phyloP scores from a whole-genome alignment of 2,329 filamentous ascomycete genomes.

The Apiospora kogelbergensis region DNA sequence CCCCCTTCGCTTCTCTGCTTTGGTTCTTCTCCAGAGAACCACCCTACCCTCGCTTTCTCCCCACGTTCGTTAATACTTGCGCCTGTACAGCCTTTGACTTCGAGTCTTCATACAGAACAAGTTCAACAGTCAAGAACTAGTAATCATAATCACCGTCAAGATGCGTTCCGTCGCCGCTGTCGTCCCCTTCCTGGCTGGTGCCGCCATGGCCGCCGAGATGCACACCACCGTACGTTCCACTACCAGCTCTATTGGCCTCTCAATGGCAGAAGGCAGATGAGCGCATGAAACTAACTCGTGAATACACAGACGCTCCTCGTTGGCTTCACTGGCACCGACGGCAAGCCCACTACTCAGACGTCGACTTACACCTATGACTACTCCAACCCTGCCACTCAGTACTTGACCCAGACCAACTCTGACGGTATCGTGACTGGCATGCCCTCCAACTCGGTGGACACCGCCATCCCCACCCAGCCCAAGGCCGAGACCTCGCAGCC shows the following conservation, averaged over 20 bases:
- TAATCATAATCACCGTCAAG: conserved; percentile 13
- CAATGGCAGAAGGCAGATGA: background rate
- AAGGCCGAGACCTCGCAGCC: conserved; percentile 16
- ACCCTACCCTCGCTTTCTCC: background rate
- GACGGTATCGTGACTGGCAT: conserved; percentile 20
- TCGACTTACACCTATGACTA: conserved; percentile 19
- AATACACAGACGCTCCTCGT: conserved; percentile 16
- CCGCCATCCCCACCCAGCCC: conserved; percentile 15
- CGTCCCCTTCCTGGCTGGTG: conserved; percentile 14
- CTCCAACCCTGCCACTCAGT: conserved; percentile 18
- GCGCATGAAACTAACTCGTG: conserved; percentile 12
- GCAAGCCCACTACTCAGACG: conserved; percentile 13
- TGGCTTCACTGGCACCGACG: conserved; percentile 15
- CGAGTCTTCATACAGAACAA: conserved; percentile 3
- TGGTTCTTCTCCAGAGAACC: background rate
- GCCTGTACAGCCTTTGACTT: conserved; percentile 1
- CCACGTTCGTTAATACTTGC: conserved; percentile 1
- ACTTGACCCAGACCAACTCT: conserved; percentile 20
- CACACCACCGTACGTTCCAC: conserved; percentile 18
- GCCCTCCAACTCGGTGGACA: conserved; percentile 2
- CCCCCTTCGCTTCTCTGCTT: background rate
- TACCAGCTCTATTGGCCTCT: background rate
- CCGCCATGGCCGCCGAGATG: conserved; percentile 16
- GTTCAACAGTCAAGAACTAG: background rate
- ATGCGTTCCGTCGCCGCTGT: conserved; percentile 18